Base-by-base conservation (phyloP, 163 green algal genomes). In the Chlamydomonas reinhardtii region DNA sequence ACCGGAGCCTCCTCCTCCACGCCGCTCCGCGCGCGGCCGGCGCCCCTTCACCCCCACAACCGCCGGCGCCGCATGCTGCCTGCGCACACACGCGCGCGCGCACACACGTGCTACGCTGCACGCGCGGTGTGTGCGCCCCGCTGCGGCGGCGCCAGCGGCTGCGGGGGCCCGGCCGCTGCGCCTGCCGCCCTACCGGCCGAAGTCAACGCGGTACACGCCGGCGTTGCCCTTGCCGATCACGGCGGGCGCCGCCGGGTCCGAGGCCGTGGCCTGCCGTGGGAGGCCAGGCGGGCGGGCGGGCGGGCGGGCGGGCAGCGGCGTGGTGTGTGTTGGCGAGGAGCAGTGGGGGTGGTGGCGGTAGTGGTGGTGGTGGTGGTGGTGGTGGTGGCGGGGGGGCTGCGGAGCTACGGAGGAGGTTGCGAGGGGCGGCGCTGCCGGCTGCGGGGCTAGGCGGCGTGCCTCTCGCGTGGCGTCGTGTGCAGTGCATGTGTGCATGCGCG, bases 201-300 rank as follows among this genome's bases (percentile, higher is more conserved):
- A 73, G 79, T 77, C 77, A 34, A 85, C 54, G 32, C 79, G 79
- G 79, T 78, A 85, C 12, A 56, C 72, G 29, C 79, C 79, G 31
- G 79, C 79, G 39, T 85, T 85, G 79, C 79, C 79, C 79, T 85
- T 85, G 68, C 79, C 79, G 54, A 85, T 85, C 34, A 85, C 34
- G 69, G 79, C 48, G n/a, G 24, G 68, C 11, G 31, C 37, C 52
- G 54, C 31, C 68, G 68, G 32, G 19, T 77, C 79, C 52, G 68
- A 78, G 79, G 79, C 79, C 79, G 79, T 78, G 54, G 79, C 79
- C 79, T 85, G 79, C 43, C 48, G 48, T 56, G 48, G 48, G 48
- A 17, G 48, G 48, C 48, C 48, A 24, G 66, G 66, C 66, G 54
- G 56, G 76, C 56, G 19, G 62, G 24, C 52, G 25, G 64, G 35